phyloP scores from a whole-genome alignment of 495 filamentous ascomycete species.

The Penicillium arizonense region DNA sequence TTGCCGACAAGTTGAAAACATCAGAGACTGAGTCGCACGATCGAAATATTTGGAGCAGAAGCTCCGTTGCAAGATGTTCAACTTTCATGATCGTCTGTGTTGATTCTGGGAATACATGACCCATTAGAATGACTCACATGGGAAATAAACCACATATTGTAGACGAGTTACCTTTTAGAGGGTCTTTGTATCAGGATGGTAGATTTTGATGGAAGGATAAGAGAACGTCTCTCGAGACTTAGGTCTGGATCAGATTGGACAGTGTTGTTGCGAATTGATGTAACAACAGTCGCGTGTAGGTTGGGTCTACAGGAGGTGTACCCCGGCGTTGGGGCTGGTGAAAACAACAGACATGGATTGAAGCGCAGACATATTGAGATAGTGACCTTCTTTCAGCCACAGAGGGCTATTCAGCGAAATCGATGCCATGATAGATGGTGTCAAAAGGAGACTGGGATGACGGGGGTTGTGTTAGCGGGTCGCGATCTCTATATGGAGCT shows the following conservation, averaged over 20 bases:
- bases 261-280: conserved; percentile 35
- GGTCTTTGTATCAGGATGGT: background rate
- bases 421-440: conserved; percentile 23
- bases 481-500: conserved; percentile 11
- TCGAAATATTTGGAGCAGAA: conserved; percentile 59
- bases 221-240: background rate
- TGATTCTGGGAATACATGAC: conserved; percentile 8
- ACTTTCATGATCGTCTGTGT: conserved; percentile 42
- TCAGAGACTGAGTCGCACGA: conserved; percentile 52
- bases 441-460: background rate
- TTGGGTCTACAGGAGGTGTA: conserved; percentile 47
- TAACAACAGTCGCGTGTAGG: conserved; percentile 23
- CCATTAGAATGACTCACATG: background rate
- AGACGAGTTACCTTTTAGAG: conserved; percentile 6
- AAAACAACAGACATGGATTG: conserved; percentile 41
- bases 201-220: background rate
- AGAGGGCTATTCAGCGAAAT: conserved; percentile 29
- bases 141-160: background rate
- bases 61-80: conserved; percentile 57
- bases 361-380: conserved; percentile 4
- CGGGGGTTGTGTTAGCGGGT: background rate
- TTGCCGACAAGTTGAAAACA: conserved; percentile 52
- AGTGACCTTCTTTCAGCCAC: conserved; percentile 25
- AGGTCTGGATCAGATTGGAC: conserved; percentile 1
- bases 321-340: conserved; percentile 78